Evolutionary conservation across 805 yeast genomes (phyloP).

Genomic region (Starmerella davenportii): DNA sequence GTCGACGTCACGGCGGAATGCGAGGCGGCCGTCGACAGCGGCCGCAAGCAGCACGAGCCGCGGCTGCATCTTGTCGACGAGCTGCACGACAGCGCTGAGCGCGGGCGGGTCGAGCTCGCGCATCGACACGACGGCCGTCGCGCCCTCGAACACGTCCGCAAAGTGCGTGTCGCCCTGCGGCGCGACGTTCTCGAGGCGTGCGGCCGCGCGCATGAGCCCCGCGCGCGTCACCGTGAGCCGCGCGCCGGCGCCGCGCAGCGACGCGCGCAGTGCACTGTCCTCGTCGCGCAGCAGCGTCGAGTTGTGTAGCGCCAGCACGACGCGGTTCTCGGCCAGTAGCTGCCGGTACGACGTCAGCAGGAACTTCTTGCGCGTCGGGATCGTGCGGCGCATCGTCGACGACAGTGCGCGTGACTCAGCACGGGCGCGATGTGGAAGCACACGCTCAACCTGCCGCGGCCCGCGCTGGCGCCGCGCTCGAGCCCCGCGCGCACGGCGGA

Average conservation of each 20-base stretch:
- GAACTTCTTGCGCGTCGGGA: conserved; percentile 59
- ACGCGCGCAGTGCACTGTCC: conserved; percentile 42
- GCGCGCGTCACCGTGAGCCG: conserved; percentile 51
- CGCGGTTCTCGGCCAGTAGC: conserved; percentile 46
- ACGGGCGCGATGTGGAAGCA: conserved; percentile 25
- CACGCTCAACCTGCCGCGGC: conserved; percentile 47
- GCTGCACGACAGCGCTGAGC: conserved; percentile 43
- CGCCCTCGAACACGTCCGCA: conserved; percentile 55
- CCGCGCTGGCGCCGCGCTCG: conserved; percentile 49
- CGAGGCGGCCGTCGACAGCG: conserved; percentile 36
- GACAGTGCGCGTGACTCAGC: no score
- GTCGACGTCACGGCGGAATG: conserved; percentile 28
- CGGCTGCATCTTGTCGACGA: conserved; percentile 47
- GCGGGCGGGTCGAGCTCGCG: conserved; percentile 51
- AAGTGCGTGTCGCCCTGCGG: conserved; percentile 23
- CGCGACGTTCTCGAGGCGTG: conserved; percentile 36
- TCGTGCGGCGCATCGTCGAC: no score
- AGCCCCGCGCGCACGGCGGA: conserved; percentile 27
- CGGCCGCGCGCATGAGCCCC: conserved; percentile 52
- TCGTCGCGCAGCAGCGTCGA: conserved; percentile 61
- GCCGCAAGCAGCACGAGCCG: conserved; percentile 74
- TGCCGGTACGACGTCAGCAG: conserved; percentile 64
- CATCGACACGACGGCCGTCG: conserved; percentile 63
- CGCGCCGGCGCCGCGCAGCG: conserved; percentile 49
- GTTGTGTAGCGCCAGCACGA: conserved; percentile 67